These are phyloP conservation scores for Galeopsis tetrahit DNA, from an alignment of 257 asterid species.

Conservation along the genomic window DNA sequence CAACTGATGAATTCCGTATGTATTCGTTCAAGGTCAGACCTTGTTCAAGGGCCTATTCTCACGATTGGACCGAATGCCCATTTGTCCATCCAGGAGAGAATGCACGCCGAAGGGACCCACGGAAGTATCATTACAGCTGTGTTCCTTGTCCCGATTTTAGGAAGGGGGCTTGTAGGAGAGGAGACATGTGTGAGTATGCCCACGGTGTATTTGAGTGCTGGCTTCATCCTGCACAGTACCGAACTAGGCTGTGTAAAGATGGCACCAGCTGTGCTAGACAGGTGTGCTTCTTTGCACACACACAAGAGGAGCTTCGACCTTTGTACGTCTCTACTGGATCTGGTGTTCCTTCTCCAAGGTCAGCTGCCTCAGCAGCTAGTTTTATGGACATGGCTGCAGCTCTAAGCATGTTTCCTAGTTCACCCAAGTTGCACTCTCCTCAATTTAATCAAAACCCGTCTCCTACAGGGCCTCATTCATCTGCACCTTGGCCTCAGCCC, in stretches of 20 bases:
- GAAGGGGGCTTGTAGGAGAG: constrained; percentile 91
- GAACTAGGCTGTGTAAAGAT: constrained; percentile 88
- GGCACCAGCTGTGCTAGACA: constrained; percentile 82
- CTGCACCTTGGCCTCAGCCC: constrained; percentile 76
- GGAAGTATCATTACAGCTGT: constrained; percentile 93
- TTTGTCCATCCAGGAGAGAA: constrained; percentile 98
- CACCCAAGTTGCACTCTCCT: constrained; percentile 77
- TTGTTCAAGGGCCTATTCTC: constrained; percentile 97
- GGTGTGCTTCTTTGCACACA: constrained; percentile 93
- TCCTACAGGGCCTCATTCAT: constrained; percentile 66
- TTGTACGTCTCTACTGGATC: constrained; percentile 89
- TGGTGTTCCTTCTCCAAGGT: constrained; percentile 87
- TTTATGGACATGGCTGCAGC: constrained; percentile 97
- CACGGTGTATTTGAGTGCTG: constrained; percentile 99
- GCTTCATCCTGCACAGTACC: constrained; percentile 97
- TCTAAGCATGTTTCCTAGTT: constrained; percentile 71
- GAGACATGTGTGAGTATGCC: constrained; percentile 97
- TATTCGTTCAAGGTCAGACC: constrained; percentile 91
- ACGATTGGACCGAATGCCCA: constrained; percentile 99
- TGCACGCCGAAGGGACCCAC: constrained; percentile 94
- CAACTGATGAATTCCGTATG: constrained; percentile 95
- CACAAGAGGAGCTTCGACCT: constrained; percentile 90
- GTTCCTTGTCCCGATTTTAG: constrained; percentile 99
- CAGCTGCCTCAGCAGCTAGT: constrained; percentile 73
- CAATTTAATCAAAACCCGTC: constrained; percentile 73